Conservation (phyloP, 2,329 filamentous ascomycete genomes). For the Phaeomoniella chlamydospora region DNA sequence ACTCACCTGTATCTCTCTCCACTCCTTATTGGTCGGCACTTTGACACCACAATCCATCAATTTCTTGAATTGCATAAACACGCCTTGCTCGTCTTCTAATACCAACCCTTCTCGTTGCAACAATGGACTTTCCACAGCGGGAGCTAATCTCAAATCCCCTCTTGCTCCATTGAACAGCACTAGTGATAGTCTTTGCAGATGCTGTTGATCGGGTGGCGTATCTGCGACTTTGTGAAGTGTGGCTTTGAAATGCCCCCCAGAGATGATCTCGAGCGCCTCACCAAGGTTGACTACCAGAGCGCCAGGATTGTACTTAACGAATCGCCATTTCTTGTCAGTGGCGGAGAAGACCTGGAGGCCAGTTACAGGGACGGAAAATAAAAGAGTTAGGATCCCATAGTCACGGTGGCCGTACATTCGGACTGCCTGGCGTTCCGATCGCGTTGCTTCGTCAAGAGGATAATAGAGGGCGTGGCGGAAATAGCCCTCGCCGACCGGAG, state of each 20-base stretch:
- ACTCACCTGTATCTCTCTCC: conserved; percentile 35
- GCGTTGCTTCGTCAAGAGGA: conserved; percentile 18
- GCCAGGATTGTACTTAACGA: conserved; percentile 28
- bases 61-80: conserved; percentile 31
- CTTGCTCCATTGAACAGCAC: conserved; percentile 32
- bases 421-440: conserved; percentile 20
- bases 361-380: conserved; percentile 32
- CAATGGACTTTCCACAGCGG: conserved; percentile 22
- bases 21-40: conserved; percentile 31
- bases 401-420: conserved; percentile 35
- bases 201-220: conserved; percentile 25
- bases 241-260: conserved; percentile 32
- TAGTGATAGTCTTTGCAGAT: conserved; percentile 25
- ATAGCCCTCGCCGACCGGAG: conserved; percentile 28
- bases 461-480: conserved; percentile 31
- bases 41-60: conserved; percentile 23
- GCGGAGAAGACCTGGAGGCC: conserved; percentile 30
- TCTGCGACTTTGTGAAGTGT: conserved; percentile 29
- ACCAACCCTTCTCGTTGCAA: conserved; percentile 29
- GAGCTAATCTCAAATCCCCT: conserved; percentile 27
- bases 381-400: conserved; percentile 29
- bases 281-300: conserved; percentile 37
- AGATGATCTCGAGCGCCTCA: conserved; percentile 29
- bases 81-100: conserved; percentile 23
- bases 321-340: conserved; percentile 30